These are phyloP conservation scores for Abelmoschus esculentus DNA, from an alignment of 345 rosid genomes.

Conservation along the genomic window DNA sequence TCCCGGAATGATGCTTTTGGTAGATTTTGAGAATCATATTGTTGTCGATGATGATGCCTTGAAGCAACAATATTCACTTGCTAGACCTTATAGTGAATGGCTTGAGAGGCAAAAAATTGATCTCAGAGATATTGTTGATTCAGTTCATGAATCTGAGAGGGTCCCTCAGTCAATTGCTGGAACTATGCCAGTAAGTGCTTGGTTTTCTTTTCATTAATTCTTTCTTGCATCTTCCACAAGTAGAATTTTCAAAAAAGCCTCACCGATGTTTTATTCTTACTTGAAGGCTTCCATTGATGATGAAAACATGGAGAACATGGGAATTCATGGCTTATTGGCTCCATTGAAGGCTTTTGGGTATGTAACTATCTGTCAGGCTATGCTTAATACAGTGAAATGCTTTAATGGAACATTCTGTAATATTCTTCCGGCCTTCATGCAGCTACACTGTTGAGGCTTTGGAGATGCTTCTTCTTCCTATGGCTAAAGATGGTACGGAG, in stretches of 20 bases:
- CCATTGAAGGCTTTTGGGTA: constrained; percentile 99
- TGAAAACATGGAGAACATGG: constrained; percentile 77
- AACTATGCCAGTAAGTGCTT: constrained; percentile 42
- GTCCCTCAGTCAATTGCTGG: constrained; percentile 63
- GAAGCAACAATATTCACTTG: constrained; percentile 83
- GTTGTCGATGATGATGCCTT: constrained; percentile 95
- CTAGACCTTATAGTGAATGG: constrained; percentile 95
- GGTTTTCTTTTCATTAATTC: not conserved
- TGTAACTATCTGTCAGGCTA: constrained; percentile 7
- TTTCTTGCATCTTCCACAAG: not conserved
- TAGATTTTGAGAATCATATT: constrained; percentile 86
- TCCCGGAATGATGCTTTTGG: constrained; percentile 99
- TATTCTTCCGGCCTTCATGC: constrained; percentile 17
- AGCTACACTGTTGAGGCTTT: constrained; percentile 96
- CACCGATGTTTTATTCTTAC: constrained; percentile 9
- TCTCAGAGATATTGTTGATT: constrained; percentile 61
- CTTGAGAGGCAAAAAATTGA: constrained; percentile 78
- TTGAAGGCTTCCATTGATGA: constrained; percentile 63
- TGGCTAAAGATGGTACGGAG: constrained; percentile 95
- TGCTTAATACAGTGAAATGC: not conserved
- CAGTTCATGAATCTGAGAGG: constrained; percentile 59
- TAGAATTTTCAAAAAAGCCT: not conserved
- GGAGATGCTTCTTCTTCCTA: constrained; percentile 97
- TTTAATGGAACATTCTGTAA: constrained; percentile 2
- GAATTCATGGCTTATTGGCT: constrained; percentile 79